Conservation (phyloP, 805 yeast genomes). For the Ogataea trehalophila region DNA sequence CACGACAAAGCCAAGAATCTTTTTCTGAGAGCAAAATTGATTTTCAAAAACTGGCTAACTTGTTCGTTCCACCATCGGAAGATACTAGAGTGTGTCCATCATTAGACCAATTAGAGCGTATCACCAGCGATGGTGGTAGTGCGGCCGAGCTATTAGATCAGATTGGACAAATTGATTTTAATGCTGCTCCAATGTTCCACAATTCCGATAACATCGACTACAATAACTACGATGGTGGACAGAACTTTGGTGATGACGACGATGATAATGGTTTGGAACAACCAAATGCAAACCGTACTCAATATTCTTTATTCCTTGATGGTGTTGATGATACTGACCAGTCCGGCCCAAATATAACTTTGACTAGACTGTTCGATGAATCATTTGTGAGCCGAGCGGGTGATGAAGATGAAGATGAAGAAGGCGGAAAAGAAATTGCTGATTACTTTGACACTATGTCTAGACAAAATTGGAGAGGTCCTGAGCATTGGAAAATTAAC, state of each 20-base stretch:
- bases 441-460: conserved; percentile 76
- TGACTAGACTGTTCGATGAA: conserved; percentile 31
- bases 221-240: conserved; percentile 14
- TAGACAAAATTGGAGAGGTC: conserved; percentile 80
- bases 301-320: conserved; percentile 28
- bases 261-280: conserved; percentile 18
- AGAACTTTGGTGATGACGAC: conserved; percentile 14
- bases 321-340: conserved; percentile 26
- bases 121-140: conserved; percentile 23
- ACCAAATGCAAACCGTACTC: conserved; percentile 22
- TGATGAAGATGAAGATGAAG: conserved; percentile 26
- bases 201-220: conserved; percentile 17
- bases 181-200: conserved; percentile 14
- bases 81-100: conserved; percentile 63
- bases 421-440: conserved; percentile 45
- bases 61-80: conserved; percentile 24
- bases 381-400: conserved; percentile 16
- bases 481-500: conserved; percentile 86
- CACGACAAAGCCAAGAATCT: background rate
- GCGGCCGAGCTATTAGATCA: conserved; percentile 23
- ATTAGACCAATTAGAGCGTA: conserved; percentile 47
- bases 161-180: conserved; percentile 20
- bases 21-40: conserved; percentile 1
- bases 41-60: conserved; percentile 6
- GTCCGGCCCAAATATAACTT: conserved; percentile 28